Evolutionary conservation across 768 basidiomycete species (phyloP), one percentile per base, ranked within the genome.

Genomic region (Tulasnella sp.): DNA sequence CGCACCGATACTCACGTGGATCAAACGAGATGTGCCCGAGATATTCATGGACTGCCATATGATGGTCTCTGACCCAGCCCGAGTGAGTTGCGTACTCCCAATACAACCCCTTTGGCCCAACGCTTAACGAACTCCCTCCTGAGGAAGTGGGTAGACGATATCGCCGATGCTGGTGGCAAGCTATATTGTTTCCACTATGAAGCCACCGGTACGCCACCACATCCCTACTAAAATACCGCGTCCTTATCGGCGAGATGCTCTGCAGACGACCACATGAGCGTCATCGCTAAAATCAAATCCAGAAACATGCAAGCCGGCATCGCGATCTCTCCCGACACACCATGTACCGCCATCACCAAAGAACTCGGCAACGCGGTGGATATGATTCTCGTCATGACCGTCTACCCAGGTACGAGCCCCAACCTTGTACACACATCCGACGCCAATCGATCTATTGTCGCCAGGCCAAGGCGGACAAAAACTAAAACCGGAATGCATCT

Each of bases 21-120:
- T 99, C 19, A 74, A 78, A 52, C 91, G 91, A 69, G 79, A 82
- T 34, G 79, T 97, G 19, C 93, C 94, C 2, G 88, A 80, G 52
- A 96, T 97, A 64, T 98, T 92, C 74, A 98, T 99, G 94, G 96
- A 99, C 70, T 97, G 93, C 70, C 96, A 99, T 71, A 98, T 98
- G 96, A 99, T 99, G 96, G 96, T 99, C 17, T 69, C 91, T 0
- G 74, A 97, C 48, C 96, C 96, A 8, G 88, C 86, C 66, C 83
- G 84, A 76, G 93, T 89, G 63, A 45, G 55, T 29, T 21, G 9
- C 17, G 36, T 15, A 4, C 27, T 14, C 49, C 4, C 9, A 2
- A 8, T 32, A 34, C 34, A 2, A 32, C 49, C 3, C 27, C n/a
- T 34, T 6, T 14, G 5, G 2, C 29, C 49, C 14, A 35, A 51